Evolutionary conservation across 2,329 filamentous ascomycete genomes (phyloP).

Genomic region (Pestalotiopsis sp.): DNA sequence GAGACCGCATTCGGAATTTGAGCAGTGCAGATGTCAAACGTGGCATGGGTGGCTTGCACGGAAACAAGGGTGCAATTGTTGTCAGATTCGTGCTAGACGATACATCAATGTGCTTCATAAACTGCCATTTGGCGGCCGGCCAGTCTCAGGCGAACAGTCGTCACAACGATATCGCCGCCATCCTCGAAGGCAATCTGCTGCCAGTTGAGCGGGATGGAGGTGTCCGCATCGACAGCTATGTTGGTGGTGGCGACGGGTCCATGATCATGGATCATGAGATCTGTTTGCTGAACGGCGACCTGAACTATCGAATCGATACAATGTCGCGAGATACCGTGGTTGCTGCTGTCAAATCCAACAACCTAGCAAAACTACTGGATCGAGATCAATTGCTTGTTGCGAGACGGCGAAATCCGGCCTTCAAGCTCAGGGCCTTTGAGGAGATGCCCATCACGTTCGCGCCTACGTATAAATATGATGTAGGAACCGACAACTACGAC

Average conservation of each 20-base stretch:
- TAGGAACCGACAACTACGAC: slow-evolving; percentile 92
- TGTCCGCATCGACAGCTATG: slow-evolving; percentile 75
- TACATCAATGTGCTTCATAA: slow-evolving; percentile 92
- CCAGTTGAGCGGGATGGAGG: slow-evolving; percentile 70
- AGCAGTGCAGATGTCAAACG: slow-evolving; percentile 86
- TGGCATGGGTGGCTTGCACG: slow-evolving; percentile 92
- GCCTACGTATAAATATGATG: slow-evolving; percentile 98
- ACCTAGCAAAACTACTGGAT: slow-evolving; percentile 84
- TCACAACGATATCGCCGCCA: slow-evolving; percentile 89
- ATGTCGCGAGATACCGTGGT: slow-evolving; percentile 95
- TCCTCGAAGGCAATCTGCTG: slow-evolving; percentile 80
- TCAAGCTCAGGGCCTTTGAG: slow-evolving; percentile 86
- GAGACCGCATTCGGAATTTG: slow-evolving; percentile 76
- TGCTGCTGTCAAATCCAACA: slow-evolving; percentile 78
- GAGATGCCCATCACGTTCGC: slow-evolving; percentile 90
- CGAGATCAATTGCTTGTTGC: slow-evolving; percentile 92
- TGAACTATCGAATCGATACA: slow-evolving; percentile 98
- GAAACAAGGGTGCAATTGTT: slow-evolving; percentile 93
- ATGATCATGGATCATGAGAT: slow-evolving; percentile 98
- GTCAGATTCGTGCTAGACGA: slow-evolving; percentile 94
- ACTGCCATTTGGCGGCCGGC: slow-evolving; percentile 94
- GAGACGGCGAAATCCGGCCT: slow-evolving; percentile 84
- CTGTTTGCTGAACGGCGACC: slow-evolving; percentile 92
- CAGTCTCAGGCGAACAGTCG: slow-evolving; percentile 88
- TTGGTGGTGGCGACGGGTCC: slow-evolving; percentile 90